Evolutionary conservation across 2,329 filamentous ascomycete genomes (phyloP).

Genomic region (Colletotrichum sp.): DNA sequence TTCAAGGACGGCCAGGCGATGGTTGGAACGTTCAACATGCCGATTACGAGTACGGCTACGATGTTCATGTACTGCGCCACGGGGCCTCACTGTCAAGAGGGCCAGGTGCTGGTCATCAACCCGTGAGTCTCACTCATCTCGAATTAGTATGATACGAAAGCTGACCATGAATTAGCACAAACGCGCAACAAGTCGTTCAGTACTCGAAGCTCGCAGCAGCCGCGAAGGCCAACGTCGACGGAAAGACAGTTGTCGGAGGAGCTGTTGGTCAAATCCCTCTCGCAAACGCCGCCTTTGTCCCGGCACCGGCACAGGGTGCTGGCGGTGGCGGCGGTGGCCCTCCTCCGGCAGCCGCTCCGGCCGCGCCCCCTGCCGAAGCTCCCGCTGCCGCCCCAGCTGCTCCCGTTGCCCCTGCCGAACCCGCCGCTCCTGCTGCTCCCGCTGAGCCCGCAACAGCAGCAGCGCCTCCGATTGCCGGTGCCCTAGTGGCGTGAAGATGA

Average conservation of each 20-base stretch:
- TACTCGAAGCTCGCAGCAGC: constrained; percentile 28
- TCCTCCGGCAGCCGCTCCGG: neutral
- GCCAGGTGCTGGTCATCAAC: constrained; percentile 58
- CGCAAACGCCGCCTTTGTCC: constrained; percentile 30
- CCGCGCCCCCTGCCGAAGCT: neutral
- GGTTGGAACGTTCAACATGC: constrained; percentile 52
- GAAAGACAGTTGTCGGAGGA: constrained; percentile 29
- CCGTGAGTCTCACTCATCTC: constrained; percentile 32
- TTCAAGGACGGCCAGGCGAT: constrained; percentile 37
- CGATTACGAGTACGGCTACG: constrained; percentile 45
- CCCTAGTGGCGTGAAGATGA: neutral
- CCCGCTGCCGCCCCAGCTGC: neutral
- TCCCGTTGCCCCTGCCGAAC: neutral
- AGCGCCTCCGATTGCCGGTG: neutral
- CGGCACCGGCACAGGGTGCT: constrained; percentile 23
- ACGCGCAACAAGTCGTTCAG: constrained; percentile 31
- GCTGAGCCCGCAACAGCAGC: neutral
- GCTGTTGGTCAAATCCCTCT: constrained; percentile 32
- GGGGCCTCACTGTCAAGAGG: constrained; percentile 51
- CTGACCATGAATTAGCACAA: constrained; percentile 23
- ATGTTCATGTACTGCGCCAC: constrained; percentile 58
- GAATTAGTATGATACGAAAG: neutral
- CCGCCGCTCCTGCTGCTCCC: neutral
- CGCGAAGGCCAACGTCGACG: constrained; percentile 28
- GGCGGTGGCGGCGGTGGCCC: constrained; percentile 3